Evolutionary conservation across 208 protist species (phyloP).

Genomic region (Wallacemonas rigidus): DNA sequence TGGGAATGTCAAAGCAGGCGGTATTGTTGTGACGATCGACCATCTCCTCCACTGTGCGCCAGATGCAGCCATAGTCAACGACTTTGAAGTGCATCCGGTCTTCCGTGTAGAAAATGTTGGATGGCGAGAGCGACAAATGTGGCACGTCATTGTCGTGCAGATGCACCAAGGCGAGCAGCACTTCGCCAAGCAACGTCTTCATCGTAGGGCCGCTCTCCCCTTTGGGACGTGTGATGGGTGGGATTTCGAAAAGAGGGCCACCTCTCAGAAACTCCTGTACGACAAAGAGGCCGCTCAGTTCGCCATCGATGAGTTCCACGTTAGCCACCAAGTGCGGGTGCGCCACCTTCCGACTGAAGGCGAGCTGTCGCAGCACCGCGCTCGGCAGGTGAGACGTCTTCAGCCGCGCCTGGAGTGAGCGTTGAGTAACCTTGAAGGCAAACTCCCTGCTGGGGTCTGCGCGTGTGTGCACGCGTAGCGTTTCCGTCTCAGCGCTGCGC

Average conservation of each 20-base stretch:
- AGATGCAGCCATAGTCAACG: conserved; percentile 77
- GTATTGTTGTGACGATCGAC: conserved; percentile 26
- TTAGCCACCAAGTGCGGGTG: conserved; percentile 70
- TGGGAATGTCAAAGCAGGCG: conserved; percentile 54
- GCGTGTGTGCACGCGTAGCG: conserved; percentile 61
- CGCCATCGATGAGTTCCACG: conserved; percentile 75
- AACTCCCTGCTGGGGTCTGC: conserved; percentile 46
- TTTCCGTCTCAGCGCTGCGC: conserved; percentile 54
- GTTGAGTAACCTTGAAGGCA: conserved; percentile 66
- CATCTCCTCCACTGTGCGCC: conserved; percentile 57
- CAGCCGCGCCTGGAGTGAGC: conserved; percentile 47
- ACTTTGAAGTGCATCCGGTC: conserved; percentile 46
- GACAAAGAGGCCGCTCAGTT: conserved; percentile 61
- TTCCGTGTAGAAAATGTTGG: conserved; percentile 74
- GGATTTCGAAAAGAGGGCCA: conserved; percentile 31
- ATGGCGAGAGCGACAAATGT: conserved; percentile 58
- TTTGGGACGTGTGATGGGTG: conserved; percentile 19
- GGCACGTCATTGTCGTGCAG: conserved; percentile 74
- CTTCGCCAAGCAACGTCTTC: conserved; percentile 55
- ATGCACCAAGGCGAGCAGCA: conserved; percentile 56
- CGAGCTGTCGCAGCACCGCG: conserved; percentile 31
- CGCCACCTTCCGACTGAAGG: conserved; percentile 50
- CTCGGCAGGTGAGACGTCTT: conserved; percentile 9
- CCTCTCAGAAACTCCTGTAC: conserved; percentile 59
- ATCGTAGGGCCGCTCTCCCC: conserved; percentile 27